phyloP scores from a whole-genome alignment of 83 land plant genomes.

The Thuja plicata region DNA sequence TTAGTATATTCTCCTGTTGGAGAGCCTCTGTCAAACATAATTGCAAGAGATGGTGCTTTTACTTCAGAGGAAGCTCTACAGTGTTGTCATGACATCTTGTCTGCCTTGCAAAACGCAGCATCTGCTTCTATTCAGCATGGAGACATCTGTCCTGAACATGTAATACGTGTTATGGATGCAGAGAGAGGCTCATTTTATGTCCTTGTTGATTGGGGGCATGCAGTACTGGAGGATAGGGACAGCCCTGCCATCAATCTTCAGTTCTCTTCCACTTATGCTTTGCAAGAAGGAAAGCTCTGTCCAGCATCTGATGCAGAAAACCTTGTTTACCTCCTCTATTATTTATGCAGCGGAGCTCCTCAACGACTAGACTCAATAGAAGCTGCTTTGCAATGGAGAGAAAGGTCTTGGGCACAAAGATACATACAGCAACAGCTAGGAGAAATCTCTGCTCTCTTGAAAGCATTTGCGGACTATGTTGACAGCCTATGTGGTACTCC shows the following conservation, averaged over 20 bases:
- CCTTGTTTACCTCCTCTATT: constrained; percentile 71
- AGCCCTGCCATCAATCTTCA: constrained; percentile 71
- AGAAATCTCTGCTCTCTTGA: constrained; percentile 73
- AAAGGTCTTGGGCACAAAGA: constrained; percentile 69
- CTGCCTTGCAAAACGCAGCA: constrained; percentile 71
- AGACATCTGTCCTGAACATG: constrained; percentile 77
- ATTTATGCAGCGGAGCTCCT: constrained; percentile 60
- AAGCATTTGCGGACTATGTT: constrained; percentile 90
- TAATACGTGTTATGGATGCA: constrained; percentile 47
- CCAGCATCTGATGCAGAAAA: constrained; percentile 86
- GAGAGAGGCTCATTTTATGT: constrained; percentile 46
- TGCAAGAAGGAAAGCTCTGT: constrained; percentile 84
- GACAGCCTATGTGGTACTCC: constrained; percentile 85
- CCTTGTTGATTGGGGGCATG: constrained; percentile 81
- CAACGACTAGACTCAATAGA: constrained; percentile 79
- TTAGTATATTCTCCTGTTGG: constrained; percentile 81
- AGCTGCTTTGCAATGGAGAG: constrained; percentile 84
- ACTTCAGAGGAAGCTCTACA: constrained; percentile 63
- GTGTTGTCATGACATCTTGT: constrained; percentile 73
- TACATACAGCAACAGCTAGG: constrained; percentile 73
- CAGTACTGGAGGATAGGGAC: constrained; percentile 85
- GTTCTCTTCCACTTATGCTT: constrained; percentile 76
- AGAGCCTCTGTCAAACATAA: constrained; percentile 50
- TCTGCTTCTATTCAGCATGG: constrained; percentile 78
- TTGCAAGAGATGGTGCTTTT: constrained; percentile 49